Base-by-base conservation (phyloP, 2,329 filamentous ascomycete genomes). In the Stachybotrys echinatus region DNA sequence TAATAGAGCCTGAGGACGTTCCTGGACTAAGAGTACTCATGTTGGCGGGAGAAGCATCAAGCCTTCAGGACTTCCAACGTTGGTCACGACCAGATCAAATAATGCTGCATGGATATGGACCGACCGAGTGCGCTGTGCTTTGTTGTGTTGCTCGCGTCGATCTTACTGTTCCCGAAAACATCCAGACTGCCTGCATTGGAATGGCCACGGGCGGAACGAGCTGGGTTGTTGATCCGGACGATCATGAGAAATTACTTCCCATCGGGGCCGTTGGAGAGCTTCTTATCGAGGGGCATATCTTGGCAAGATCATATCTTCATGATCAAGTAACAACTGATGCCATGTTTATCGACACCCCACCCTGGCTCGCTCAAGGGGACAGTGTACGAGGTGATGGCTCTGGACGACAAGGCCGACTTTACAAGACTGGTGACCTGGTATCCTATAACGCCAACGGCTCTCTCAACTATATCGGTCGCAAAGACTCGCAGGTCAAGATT, bases 401-500 rank as follows among this genome's bases (percentile, higher is more conserved):
- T n/a, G n/a, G n/a, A n/a, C n/a, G n/a, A n/a, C n/a, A n/a, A n/a
- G 34, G 49, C 14, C 46, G 57, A 43, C 42, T 57, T 7, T 48
- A 55, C 48, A 23, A 52, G 50, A 55, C 58, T 1, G 57, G 57
- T 1, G 55, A 59, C 45, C 49, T 60, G 12, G 55, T 49, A 5
- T 49, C 51, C n/a, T 66, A 65, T 21, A 48, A 62, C 19, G 23
- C 48, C 0, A 61, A 74, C 48, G 68, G 69, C 10, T 55, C 54
- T 10, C 59, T 75, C 17, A 50, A 62, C 1, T 74, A 68, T 48
- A 54, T 75, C 43, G 77, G 76, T 39, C 67, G 79, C 38, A 76
- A 75, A 53, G 79, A 81, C 56, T 68, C 67, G 0, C 78, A 81
- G 57, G 70, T 81, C 44, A 82, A 82, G 57, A 60, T 82, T 10